Base-by-base conservation (phyloP, 2,329 filamentous ascomycete species). In the Pleoardoris graminearum region DNA sequence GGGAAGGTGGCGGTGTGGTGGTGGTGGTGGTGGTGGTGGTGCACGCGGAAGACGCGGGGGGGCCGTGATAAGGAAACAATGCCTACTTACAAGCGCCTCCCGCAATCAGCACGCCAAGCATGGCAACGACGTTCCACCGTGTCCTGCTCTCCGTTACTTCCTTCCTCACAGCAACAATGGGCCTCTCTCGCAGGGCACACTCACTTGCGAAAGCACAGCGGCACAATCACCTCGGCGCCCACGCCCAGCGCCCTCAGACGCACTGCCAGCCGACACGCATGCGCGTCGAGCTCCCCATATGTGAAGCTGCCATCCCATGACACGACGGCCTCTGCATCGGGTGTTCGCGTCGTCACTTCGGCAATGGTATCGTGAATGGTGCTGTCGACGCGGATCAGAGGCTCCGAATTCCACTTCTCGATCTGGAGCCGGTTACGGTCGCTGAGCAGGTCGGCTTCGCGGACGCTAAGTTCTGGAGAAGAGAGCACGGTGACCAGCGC, bases 31-130 rank as follows among this genome's bases (percentile, higher is more conserved):
- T n/a, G 33, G 21, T 22, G n/a, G 22, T n/a, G 39, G 27, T n/a
- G n/a, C n/a, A n/a, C n/a, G n/a, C n/a, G 25, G 22, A 29, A 5
- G 17, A 22, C 5, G 22, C 22, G 22, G 14, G n/a, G 42, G 47
- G 47, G 38, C 29, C 25, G n/a, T 29, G 32, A 33, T 46, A 52
- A 46, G 42, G 17, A 35, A 36, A 36, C 33, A 16, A 36, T n/a
- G 33, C 7, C 10, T 38, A 64, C 61, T 61, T 55, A 64, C 60
- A 66, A 25, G 63, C 63, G 19, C 59, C 69, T 16, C 70, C 70
- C 25, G 69, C 66, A 21, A 65, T 62, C 56, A 73, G 53, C 11
- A 70, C 62, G 19, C 60, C 63, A 22, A 72, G 57, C 45, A 68
- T 62, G 5, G 68, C 68, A 30, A 73, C 67, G 10, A 65, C 49